Percentiles rank a stretch among this genome's conserved stretches.
phyloP scores from a whole-genome alignment of 2,329 filamentous ascomycete genomes.

The Aspergillus novoparasiticus region DNA sequence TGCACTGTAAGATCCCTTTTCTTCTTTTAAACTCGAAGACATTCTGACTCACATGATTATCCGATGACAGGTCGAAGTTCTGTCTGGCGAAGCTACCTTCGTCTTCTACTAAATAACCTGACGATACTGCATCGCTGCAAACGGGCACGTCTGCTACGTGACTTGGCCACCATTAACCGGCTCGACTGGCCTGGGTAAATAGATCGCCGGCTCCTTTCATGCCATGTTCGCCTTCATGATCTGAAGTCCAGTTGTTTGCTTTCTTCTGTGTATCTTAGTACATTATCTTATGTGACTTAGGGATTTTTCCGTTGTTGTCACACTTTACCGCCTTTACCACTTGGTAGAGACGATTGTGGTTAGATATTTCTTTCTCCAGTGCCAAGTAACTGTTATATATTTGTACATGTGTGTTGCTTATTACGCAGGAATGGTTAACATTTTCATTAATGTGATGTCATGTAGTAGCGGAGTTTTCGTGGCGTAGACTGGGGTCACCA shows the following conservation, averaged over 20 bases:
- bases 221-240: constrained; percentile 28
- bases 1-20: constrained; percentile 72
- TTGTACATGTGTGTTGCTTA: constrained; percentile 11
- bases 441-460: background rate
- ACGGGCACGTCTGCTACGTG: constrained; percentile 1
- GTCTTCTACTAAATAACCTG: constrained; percentile 42
- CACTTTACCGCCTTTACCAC: constrained; percentile 21
- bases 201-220: constrained; percentile 18
- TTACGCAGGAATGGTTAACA: background rate
- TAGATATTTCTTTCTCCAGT: constrained; percentile 26
- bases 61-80: constrained; percentile 49
- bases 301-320: constrained; percentile 29
- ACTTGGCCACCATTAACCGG: background rate
- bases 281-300: constrained; percentile 32
- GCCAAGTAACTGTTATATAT: constrained; percentile 17
- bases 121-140: constrained; percentile 10
- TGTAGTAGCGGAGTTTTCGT: background rate
- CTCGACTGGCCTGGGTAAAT: constrained; percentile 14
- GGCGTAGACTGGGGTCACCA: background rate
- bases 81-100: constrained; percentile 54
- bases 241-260: constrained; percentile 31
- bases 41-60: background rate
- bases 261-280: constrained; percentile 43
- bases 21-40: background rate
- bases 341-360: constrained; percentile 23